Percentiles rank a stretch among this genome's conserved stretches.
These are phyloP conservation scores for Clathrus columnatus DNA, from an alignment of 768 basidiomycete species.

Conservation along the genomic window DNA sequence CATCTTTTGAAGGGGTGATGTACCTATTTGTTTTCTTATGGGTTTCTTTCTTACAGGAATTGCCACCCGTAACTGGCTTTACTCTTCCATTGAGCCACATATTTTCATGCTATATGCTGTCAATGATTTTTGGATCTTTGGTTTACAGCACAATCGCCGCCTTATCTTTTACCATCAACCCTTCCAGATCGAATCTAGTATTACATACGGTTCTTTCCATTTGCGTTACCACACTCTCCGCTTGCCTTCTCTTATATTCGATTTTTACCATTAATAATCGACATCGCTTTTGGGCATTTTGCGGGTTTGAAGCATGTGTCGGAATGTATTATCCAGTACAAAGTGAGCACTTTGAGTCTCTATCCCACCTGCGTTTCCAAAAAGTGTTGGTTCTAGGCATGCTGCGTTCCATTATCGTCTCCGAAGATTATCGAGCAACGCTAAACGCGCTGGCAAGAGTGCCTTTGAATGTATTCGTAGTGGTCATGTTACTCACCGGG, in stretches of 20 bases:
- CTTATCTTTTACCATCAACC: slow-evolving; percentile 5
- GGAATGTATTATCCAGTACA: slow-evolving; percentile 77
- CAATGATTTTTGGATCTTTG: slow-evolving; percentile 74
- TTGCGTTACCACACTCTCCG: slow-evolving; percentile 50
- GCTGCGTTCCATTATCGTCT: slow-evolving; percentile 54
- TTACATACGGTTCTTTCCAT: slow-evolving; percentile 63
- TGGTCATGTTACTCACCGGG: slow-evolving; percentile 58
- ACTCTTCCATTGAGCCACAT: slow-evolving; percentile 67
- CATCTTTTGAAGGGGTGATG: slow-evolving; percentile 79
- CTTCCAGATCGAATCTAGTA: slow-evolving; percentile 35
- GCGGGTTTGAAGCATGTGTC: slow-evolving; percentile 66
- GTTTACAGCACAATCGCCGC: slow-evolving; percentile 47
- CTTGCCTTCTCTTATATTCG: slow-evolving; percentile 45
- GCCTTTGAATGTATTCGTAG: slow-evolving; percentile 67
- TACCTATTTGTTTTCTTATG: slow-evolving; percentile 80
- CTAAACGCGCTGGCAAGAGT: slow-evolving; percentile 65
- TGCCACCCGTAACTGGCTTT: slow-evolving; percentile 26
- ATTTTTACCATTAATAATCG: slow-evolving; percentile 36
- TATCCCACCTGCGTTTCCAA: background rate
- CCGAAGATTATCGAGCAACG: slow-evolving; percentile 67
- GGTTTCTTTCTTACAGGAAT: slow-evolving; percentile 69
- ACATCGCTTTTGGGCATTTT: slow-evolving; percentile 63
- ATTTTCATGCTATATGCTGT: slow-evolving; percentile 74
- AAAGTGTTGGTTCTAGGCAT: slow-evolving; percentile 33
- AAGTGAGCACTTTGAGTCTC: too few relatives aligned